phyloP scores from a whole-genome alignment of 2,329 filamentous ascomycete species.

The Teratosphaeria viscida region DNA sequence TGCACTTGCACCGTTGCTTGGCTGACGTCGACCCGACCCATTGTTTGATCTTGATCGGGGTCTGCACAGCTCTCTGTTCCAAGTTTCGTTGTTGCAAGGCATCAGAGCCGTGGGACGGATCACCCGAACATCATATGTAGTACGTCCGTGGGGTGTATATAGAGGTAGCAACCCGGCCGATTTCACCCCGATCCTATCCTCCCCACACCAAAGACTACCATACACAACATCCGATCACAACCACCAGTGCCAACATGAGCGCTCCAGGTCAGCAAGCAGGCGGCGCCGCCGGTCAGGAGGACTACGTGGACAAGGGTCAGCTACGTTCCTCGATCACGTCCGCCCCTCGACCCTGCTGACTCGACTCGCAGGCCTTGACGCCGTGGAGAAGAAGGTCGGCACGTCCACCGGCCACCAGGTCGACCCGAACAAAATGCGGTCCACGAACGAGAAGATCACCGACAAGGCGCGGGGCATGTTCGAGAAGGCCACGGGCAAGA shows the following conservation, averaged over 20 bases:
- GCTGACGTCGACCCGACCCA: background rate
- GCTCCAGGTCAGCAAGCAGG: constrained; percentile 1
- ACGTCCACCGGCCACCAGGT: constrained; percentile 11
- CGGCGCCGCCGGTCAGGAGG: background rate
- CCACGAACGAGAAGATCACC: constrained; percentile 25
- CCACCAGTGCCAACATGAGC: background rate
- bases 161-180: background rate
- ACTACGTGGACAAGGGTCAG: constrained; percentile 3
- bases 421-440: constrained; percentile 18
- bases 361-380: constrained; percentile 8
- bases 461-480: constrained; percentile 21
- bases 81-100: background rate
- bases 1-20: background rate
- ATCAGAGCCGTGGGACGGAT: background rate
- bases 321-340: no score
- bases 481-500: constrained; percentile 24
- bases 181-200: background rate
- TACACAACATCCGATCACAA: background rate
- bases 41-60: background rate
- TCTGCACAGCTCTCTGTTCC: background rate
- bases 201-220: background rate
- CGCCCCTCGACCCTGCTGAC: background rate
- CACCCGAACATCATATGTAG: background rate
- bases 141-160: background rate
- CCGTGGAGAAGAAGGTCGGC: constrained; percentile 15